Evolutionary conservation across 192 early-diverging fungal species (phyloP).

Genomic region (Anaeromyces robustus): DNA sequence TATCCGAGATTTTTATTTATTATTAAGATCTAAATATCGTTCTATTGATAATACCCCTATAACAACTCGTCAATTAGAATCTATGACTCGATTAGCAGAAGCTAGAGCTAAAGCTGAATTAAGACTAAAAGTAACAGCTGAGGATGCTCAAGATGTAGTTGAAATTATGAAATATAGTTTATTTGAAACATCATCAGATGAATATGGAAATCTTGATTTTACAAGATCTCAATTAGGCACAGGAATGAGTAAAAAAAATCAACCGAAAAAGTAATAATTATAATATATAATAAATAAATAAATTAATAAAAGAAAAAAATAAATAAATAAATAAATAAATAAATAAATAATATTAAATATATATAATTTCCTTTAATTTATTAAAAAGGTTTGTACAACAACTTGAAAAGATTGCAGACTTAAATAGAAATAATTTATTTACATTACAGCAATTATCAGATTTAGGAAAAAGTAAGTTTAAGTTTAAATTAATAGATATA

Average conservation of each 20-base stretch:
- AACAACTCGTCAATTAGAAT: conserved; percentile 70
- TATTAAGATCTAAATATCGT: conserved; percentile 22
- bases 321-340: conserved; percentile 7
- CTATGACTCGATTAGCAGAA: conserved; percentile 57
- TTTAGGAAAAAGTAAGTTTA: conserved; percentile 23
- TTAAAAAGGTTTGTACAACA: conserved; percentile 27
- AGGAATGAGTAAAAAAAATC: conserved; percentile 28
- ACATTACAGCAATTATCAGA: conserved; percentile 42
- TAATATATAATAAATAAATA: neutral
- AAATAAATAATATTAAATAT: conserved; percentile 7
- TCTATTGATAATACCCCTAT: conserved; percentile 38
- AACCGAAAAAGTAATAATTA: conserved; percentile 42
- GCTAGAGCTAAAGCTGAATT: conserved; percentile 63
- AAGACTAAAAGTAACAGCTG: conserved; percentile 46
- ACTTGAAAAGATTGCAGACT: conserved; percentile 33
- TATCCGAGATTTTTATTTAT: neutral
- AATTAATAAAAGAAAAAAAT: neutral
- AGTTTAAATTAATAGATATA: no score
- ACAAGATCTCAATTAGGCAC: conserved; percentile 31
- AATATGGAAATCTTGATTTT: conserved; percentile 35
- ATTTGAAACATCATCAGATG: conserved; percentile 42
- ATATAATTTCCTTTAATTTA: no score
- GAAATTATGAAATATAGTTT: conserved; percentile 60
- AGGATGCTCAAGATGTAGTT: conserved; percentile 60
- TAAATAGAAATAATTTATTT: conserved; percentile 50